phyloP scores from a whole-genome alignment of 2,329 filamentous ascomycete genomes.

The Phyllosticta paracitricarpa region DNA sequence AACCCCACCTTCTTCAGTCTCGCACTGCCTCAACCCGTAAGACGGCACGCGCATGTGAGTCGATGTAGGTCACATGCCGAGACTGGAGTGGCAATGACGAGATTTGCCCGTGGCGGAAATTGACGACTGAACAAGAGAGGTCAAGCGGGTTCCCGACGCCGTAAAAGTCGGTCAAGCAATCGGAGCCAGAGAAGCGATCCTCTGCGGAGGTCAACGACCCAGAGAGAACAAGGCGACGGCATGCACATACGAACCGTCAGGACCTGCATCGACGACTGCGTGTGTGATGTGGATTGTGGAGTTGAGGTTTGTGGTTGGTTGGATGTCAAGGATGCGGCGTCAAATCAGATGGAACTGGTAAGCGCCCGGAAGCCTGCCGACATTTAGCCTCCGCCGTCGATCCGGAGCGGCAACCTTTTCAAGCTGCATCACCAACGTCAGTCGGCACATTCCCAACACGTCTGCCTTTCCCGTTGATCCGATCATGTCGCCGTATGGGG shows the following conservation, averaged over 20 bases:
- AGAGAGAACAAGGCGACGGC: background rate
- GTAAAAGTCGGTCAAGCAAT: background rate
- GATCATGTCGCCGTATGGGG: background rate
- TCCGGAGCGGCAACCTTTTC: background rate
- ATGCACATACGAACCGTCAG: background rate
- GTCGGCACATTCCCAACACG: background rate
- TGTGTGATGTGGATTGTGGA: background rate
- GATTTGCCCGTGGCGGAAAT: background rate
- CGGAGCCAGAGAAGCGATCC: background rate
- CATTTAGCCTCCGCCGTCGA: background rate
- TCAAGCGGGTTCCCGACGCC: background rate
- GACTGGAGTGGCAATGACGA: background rate
- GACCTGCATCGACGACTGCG: background rate
- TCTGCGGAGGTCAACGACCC: background rate
- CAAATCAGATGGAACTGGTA: background rate
- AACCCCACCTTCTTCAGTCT: background rate
- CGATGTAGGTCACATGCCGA: background rate
- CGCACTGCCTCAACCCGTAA: conserved; percentile 2
- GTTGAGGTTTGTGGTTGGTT: background rate
- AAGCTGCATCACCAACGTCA: background rate
- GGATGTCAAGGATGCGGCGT: background rate
- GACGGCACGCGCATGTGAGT: background rate
- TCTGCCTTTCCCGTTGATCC: background rate
- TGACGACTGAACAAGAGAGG: background rate
- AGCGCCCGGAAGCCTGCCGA: background rate